Base-by-base conservation (phyloP, 768 basidiomycete genomes). In the Suillus lakei region DNA sequence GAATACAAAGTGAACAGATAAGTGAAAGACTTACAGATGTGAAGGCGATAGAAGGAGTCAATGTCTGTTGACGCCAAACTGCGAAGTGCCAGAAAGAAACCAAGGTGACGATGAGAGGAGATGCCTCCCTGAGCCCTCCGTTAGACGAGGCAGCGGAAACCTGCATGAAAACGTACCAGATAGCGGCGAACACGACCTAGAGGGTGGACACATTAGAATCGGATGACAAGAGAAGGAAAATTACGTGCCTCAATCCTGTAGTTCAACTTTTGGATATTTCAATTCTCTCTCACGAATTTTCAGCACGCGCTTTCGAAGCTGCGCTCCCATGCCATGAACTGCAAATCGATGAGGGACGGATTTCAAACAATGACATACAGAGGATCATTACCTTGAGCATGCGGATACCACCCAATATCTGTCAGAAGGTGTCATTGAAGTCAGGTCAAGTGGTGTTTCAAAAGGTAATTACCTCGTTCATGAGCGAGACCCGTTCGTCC, bases 261-360 rank as follows among this genome's bases (percentile, higher is more conserved):
- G 77, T 94, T 98, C 56, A 93, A 76, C 69, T 86, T 89, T 72
- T 96, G 95, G 76, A n/a, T 88, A 95, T 70, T 88, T 88, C 28
- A 98, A 81, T 75, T 98, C 95, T 68, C 88, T 90, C 50, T 88
- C 88, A 30, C 95, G 86, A 65, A 97, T 82, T 60, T 85, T 87
- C 61, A 91, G 75, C 0, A 96, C 88, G 12, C 83, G 84, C 28
- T 83, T 77, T 97, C 95, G 70, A 96, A 96, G 73, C 88, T 93
- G 30, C 95, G 88, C 75, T 98, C 95, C 95, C 89, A 90, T 18
- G 94, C 95, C 94, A 97, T 96, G 77, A 96, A 98, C 89, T 91
- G 70, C 39, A 62, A 44, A 28, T 26, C 15, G 5, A 55, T 13
- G 26, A 18, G 16, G 3, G 21, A 43, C 38, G 1, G 2, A 8